Evolutionary conservation across 176 grass and related monocot genomes (phyloP), one percentile per base, ranked within the genome.

Genomic region (Eleusine coracana): DNA sequence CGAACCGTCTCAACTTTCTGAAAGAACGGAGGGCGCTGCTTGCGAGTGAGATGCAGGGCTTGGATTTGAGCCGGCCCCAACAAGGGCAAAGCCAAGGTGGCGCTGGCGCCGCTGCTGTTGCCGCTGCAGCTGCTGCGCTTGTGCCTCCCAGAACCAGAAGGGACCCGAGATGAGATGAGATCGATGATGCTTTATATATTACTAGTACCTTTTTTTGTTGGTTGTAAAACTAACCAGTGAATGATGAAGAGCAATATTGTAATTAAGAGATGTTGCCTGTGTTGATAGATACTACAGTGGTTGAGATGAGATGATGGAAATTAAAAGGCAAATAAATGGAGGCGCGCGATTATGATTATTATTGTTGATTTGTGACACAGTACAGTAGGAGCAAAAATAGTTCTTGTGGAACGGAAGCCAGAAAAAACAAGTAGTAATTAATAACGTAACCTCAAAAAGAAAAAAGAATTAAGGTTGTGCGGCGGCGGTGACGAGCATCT

Each of bases 1-100:
- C 97, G 31, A 90, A 75, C 73, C 89, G 93, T 55, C 93, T 99
- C 37, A 92, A 92, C 83, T 92, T 99, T 77, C 78, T 99, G 73
- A 99, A 99, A 84, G 97, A 99, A 82, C 84, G 97, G 46, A 90
- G 89, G 55, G 96, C 87, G 0, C 78, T 92, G 55, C 85, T 95
- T 74, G 89, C 84, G 41, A 94, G 77, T 70, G 93, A 99, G 75
- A 90, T 90, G 84, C 88, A 90, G 61, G 80, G 61, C 80, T 79
- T 90, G 66, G 88, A 90, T 84, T 45, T 90, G 84, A 64, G 50
- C 79, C 68, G 79, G 8, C 79, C 51, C 37, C 17, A 20, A 21
- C 66, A 69, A 11, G 36, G 17, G 1, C 60, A 29, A 29, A 56
- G 18, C 18, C 52, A 20, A 21, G 7, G 6, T 56, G 52, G 52